A percentile compares a stretch with the other conserved stretches of the same genome.
These are phyloP conservation scores for Solioccasus polychromus DNA, from an alignment of 768 basidiomycete genomes.

Conservation along the genomic window DNA sequence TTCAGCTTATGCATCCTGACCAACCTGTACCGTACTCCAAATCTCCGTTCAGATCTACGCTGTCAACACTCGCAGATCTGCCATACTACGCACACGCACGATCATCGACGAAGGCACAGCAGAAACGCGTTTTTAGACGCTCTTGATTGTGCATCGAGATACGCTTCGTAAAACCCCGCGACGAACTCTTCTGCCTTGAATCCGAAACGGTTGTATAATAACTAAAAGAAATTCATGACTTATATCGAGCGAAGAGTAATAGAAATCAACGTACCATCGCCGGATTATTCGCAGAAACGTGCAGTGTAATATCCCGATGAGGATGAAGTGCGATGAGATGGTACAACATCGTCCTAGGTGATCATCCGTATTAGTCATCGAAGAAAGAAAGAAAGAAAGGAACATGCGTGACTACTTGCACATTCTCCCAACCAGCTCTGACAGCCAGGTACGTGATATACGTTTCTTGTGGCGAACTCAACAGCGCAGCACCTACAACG, in stretches of 20 bases:
- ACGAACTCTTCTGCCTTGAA: slow-evolving; percentile 88
- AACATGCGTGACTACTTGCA: slow-evolving; percentile 70
- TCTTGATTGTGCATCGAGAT: slow-evolving; percentile 65
- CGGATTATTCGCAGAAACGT: slow-evolving; percentile 78
- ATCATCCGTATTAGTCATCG: too few relatives aligned
- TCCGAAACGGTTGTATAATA: slow-evolving; percentile 82
- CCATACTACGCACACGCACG: not conserved
- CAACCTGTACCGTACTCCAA: too few relatives aligned
- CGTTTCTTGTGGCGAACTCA: slow-evolving; percentile 76
- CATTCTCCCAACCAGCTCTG: slow-evolving; percentile 76
- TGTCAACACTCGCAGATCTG: not conserved
- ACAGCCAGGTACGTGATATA: slow-evolving; percentile 85
- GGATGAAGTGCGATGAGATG: slow-evolving; percentile 72
- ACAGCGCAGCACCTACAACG: slow-evolving; percentile 71
- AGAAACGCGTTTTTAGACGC: slow-evolving; percentile 80
- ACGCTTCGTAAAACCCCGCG: slow-evolving; percentile 77
- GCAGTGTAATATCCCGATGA: slow-evolving; percentile 73
- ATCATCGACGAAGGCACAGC: slow-evolving; percentile 63
- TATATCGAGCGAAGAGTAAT: not conserved
- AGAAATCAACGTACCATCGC: slow-evolving; percentile 55
- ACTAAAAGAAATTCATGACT: slow-evolving; percentile 33
- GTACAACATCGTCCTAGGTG: slow-evolving; percentile 67
- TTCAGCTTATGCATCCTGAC: too few relatives aligned
- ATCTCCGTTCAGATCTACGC: not conserved
- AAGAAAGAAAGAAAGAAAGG: not conserved